Evolutionary conservation across 2,329 filamentous ascomycete genomes (phyloP).

Genomic region (Boeremia lycopersici): DNA sequence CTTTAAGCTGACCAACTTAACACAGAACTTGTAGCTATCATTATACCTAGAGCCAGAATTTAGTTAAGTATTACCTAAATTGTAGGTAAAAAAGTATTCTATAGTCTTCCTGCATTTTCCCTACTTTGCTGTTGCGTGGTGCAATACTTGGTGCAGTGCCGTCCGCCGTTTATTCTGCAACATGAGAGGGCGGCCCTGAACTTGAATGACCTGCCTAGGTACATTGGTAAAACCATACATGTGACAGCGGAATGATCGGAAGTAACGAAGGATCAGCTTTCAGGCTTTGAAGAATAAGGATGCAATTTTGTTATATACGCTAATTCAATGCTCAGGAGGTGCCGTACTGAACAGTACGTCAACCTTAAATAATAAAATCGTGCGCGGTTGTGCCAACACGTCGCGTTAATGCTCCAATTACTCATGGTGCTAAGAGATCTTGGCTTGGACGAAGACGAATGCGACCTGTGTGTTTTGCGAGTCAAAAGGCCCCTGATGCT

Average conservation of each 20-base stretch:
- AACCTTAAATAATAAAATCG: constrained; percentile 5
- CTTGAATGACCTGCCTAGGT: neutral
- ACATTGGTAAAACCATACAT: constrained; percentile 3
- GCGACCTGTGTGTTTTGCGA: neutral
- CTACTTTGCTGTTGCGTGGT: too few species aligned
- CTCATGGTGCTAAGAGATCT: neutral
- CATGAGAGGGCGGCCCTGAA: too few species aligned
- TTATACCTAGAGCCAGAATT: too few species aligned
- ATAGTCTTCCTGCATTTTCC: too few species aligned
- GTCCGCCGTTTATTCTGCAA: too few species aligned
- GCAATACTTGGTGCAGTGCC: too few species aligned
- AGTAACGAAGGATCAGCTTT: neutral
- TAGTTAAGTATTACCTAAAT: too few species aligned
- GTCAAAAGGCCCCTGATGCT: constrained; percentile 15
- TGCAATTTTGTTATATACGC: neutral
- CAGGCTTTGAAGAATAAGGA: neutral
- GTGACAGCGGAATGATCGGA: constrained; percentile 4
- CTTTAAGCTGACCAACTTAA: too few species aligned
- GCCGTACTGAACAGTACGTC: constrained; percentile 4
- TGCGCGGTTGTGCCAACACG: constrained; percentile 2
- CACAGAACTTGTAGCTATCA: too few species aligned
- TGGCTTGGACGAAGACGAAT: neutral
- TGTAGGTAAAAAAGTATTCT: too few species aligned
- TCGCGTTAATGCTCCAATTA: neutral
- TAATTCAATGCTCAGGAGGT: constrained; percentile 2